Conservation (phyloP, 140 eudicot species). For the Bidens hawaiensis region DNA sequence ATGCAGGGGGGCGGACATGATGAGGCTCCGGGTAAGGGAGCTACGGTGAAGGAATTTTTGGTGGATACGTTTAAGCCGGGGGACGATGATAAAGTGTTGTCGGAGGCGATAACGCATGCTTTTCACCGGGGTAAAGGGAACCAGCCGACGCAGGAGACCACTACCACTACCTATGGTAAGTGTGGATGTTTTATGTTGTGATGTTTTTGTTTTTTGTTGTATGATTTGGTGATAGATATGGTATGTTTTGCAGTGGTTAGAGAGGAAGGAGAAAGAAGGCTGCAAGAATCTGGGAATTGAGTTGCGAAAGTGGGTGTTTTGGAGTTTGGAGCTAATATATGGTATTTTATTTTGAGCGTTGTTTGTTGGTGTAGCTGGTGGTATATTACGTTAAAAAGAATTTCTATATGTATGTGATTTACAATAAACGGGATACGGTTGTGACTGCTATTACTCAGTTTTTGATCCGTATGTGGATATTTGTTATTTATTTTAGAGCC, state of each 20-base stretch:
- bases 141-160: background rate
- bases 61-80: slow-evolving; percentile 27
- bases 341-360: background rate
- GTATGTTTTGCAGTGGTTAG: slow-evolving; percentile 15
- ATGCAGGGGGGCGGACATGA: slow-evolving; percentile 26
- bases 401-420: background rate
- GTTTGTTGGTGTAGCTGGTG: background rate
- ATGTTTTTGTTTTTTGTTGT: no score
- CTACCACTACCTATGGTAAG: slow-evolving; percentile 6
- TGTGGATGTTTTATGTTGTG: no score
- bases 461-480: no score
- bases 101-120: slow-evolving; percentile 25
- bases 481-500: no score
- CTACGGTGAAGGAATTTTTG: slow-evolving; percentile 22
- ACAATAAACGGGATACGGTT: background rate
- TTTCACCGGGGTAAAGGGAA: slow-evolving; percentile 5
- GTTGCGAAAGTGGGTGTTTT: background rate
- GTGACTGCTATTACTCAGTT: no score
- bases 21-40: slow-evolving; percentile 3
- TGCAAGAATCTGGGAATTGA: slow-evolving; percentile 13
- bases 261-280: slow-evolving; percentile 27
- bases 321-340: background rate
- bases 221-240: background rate
- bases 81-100: slow-evolving; percentile 30
- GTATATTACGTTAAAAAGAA: background rate